Evolutionary conservation across 306 rosid genomes (phyloP).

Genomic region (Vigna mungo): DNA sequence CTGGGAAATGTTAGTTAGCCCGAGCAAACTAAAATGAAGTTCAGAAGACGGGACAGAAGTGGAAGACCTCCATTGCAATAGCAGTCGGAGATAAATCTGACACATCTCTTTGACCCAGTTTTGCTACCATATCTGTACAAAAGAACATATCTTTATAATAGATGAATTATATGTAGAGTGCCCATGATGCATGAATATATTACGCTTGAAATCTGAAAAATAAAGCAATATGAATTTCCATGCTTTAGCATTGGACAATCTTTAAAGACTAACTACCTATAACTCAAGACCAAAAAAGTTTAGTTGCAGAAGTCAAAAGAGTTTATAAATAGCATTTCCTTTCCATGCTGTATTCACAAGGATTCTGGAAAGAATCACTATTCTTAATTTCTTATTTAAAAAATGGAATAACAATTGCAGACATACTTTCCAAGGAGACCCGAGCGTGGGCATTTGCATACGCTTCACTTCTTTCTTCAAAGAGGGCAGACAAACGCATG

Average conservation of each 20-base stretch:
- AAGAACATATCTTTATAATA: constrained; percentile 16
- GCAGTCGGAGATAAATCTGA: constrained; percentile 64
- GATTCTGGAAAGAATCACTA: background rate
- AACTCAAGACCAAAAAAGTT: background rate
- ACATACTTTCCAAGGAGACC: constrained; percentile 80
- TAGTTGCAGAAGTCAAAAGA: background rate
- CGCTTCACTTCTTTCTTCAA: constrained; percentile 70
- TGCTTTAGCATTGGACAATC: background rate
- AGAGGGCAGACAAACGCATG: constrained; percentile 63
- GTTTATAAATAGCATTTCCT: background rate
- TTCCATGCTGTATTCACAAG: constrained; percentile 6
- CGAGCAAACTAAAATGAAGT: background rate
- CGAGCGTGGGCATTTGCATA: constrained; percentile 75
- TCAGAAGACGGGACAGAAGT: constrained; percentile 23
- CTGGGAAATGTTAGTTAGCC: background rate
- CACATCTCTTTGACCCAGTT: constrained; percentile 60
- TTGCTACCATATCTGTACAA: constrained; percentile 70
- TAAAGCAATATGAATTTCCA: background rate
- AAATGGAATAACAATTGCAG: background rate
- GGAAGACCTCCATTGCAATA: constrained; percentile 79
- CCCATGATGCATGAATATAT: background rate
- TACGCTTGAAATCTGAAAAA: background rate
- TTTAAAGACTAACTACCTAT: background rate
- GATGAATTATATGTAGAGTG: background rate
- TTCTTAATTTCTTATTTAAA: background rate